phyloP scores from a whole-genome alignment of 148 eudicot genomes.

The Tetragonia tetragonoides region DNA sequence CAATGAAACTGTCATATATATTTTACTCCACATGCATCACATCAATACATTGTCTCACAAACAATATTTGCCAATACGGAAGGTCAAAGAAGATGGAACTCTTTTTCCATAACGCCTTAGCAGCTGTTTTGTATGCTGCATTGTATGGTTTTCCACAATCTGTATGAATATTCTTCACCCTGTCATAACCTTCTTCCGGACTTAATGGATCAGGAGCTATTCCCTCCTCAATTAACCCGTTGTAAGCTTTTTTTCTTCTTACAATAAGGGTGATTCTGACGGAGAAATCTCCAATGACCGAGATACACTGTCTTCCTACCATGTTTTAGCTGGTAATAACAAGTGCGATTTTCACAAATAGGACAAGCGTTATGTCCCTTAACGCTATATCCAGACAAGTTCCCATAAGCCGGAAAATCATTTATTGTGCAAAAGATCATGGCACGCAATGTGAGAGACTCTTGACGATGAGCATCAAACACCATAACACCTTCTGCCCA shows the following conservation, averaged over 20 bases:
- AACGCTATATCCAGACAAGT: not conserved
- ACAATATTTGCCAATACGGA: slow-evolving; percentile 7
- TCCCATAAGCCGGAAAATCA: not conserved
- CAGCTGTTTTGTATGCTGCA: too few species aligned
- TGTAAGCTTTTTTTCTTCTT: not conserved
- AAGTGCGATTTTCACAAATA: not conserved
- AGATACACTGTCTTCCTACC: not conserved
- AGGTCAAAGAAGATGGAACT: too few species aligned
- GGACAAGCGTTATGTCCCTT: slow-evolving; percentile 8
- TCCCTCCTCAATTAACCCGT: not conserved
- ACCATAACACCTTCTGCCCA: not conserved
- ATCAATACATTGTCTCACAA: slow-evolving; percentile 20
- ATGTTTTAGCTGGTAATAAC: not conserved
- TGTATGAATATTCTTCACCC: too few species aligned
- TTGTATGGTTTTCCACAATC: too few species aligned
- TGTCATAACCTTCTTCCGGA: too few species aligned
- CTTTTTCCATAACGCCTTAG: too few species aligned
- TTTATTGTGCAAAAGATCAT: slow-evolving; percentile 1
- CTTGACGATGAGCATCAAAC: not conserved
- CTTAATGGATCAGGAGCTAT: too few species aligned
- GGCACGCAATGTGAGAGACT: not conserved
- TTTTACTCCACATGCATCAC: slow-evolving; percentile 16
- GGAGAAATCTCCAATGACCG: not conserved
- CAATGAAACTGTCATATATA: slow-evolving; percentile 13
- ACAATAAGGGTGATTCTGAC: not conserved